Evolutionary conservation across 1,284 basidiomycete species (phyloP).

Genomic region (Mycosarcoma mackinlayi): DNA sequence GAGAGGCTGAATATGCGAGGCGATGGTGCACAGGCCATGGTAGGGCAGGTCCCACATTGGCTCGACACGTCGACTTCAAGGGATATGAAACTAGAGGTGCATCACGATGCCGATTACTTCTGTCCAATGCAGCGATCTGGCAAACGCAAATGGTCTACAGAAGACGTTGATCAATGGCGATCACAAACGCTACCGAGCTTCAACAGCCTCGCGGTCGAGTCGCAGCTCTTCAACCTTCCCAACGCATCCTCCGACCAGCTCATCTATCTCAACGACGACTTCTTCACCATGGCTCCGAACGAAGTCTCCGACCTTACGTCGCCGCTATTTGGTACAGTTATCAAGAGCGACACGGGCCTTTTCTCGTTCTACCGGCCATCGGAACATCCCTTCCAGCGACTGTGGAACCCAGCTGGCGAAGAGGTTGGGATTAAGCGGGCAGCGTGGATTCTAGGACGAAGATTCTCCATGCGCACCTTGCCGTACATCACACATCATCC

Average conservation of each 20-base stretch:
- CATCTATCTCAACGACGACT: conserved; percentile 56
- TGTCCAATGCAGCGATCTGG: conserved; percentile 25
- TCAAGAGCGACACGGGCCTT: conserved; percentile 41
- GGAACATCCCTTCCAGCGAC: conserved; percentile 45
- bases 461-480: conserved; percentile 69
- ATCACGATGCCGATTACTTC: conserved; percentile 39
- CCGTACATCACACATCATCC: conserved; percentile 70
- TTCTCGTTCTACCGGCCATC: conserved; percentile 40
- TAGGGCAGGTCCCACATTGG: conserved; percentile 27
- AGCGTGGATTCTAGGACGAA: conserved; percentile 38
- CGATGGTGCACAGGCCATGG: background rate
- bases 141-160: background rate
- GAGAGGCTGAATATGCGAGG: background rate
- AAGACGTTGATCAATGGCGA: conserved; percentile 33
- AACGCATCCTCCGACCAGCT: conserved; percentile 29
- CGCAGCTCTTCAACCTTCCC: conserved; percentile 40
- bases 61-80: conserved; percentile 3
- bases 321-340: conserved; percentile 48
- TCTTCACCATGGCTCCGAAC: conserved; percentile 40
- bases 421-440: conserved; percentile 51
- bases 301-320: conserved; percentile 36
- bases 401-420: conserved; percentile 51
- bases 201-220: conserved; percentile 56
- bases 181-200: conserved; percentile 44
- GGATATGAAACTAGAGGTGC: conserved; percentile 13